phyloP scores from a whole-genome alignment of 2,329 filamentous ascomycete species.

The Trichoderma oligosporum region DNA sequence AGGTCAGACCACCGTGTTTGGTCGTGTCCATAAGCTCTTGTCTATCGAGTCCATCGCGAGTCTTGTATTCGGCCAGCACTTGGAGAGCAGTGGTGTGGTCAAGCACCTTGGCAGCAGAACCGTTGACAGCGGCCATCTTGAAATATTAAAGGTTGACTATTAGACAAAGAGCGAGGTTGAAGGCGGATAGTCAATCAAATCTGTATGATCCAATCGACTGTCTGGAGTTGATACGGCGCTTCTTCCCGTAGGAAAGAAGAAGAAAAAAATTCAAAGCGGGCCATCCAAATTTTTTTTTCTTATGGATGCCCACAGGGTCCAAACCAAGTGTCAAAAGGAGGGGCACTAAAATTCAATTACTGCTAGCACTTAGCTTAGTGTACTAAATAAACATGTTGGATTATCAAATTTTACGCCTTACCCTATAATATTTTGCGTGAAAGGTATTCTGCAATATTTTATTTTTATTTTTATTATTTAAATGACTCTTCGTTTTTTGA shows the following conservation, averaged over 20 bases:
- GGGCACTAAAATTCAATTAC: slow-evolving; percentile 7
- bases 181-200: slow-evolving; percentile 35
- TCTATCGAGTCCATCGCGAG: slow-evolving; percentile 81
- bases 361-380: no score
- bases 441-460: no score
- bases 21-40: slow-evolving; percentile 85
- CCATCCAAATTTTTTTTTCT: slow-evolving; percentile 41
- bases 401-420: no score
- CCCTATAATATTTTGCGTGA: background rate
- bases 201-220: slow-evolving; percentile 33
- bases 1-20: slow-evolving; percentile 89
- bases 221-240: slow-evolving; percentile 42
- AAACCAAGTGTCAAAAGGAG: slow-evolving; percentile 11
- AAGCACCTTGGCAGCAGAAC: slow-evolving; percentile 56
- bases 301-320: slow-evolving; percentile 6
- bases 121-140: slow-evolving; percentile 63
- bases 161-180: slow-evolving; percentile 39
- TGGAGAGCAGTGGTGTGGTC: slow-evolving; percentile 75
- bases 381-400: no score
- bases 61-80: slow-evolving; percentile 74
- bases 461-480: no score
- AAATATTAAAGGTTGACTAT: slow-evolving; percentile 28
- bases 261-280: slow-evolving; percentile 36
- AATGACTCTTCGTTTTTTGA: no score
- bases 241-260: slow-evolving; percentile 53